Conservation (phyloP, 768 basidiomycete genomes). For the Phlegmacium glaucopus region DNA sequence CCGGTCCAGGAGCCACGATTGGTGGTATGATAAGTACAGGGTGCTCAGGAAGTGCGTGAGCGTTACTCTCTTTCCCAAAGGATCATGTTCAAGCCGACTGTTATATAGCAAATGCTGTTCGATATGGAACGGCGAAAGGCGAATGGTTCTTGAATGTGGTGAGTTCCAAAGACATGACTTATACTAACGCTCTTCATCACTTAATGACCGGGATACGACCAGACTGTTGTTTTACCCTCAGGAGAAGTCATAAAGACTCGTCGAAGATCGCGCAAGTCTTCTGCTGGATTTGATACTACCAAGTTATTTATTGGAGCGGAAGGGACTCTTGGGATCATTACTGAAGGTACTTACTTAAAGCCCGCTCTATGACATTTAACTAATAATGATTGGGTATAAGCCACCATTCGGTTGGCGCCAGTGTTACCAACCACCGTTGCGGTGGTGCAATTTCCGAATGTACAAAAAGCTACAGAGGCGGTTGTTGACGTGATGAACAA, state of each 20-base stretch:
- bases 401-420: slow-evolving; percentile 80
- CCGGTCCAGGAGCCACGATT: slow-evolving; percentile 76
- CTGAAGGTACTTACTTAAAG: slow-evolving; percentile 53
- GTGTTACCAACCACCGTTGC: slow-evolving; percentile 81
- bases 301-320: slow-evolving; percentile 85
- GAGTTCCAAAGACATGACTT: slow-evolving; percentile 5
- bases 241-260: slow-evolving; percentile 93
- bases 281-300: slow-evolving; percentile 83
- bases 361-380: background rate
- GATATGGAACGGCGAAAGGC: slow-evolving; percentile 85
- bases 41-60: slow-evolving; percentile 68
- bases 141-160: slow-evolving; percentile 91
- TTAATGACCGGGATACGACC: background rate
- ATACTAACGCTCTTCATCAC: background rate
- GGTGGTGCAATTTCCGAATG: slow-evolving; percentile 75
- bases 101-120: slow-evolving; percentile 66
- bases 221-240: slow-evolving; percentile 88
- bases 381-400: slow-evolving; percentile 27
- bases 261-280: slow-evolving; percentile 72
- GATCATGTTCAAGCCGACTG: background rate
- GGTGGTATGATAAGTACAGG: slow-evolving; percentile 88
- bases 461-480: slow-evolving; percentile 70
- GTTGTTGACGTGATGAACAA: slow-evolving; percentile 68
- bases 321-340: slow-evolving; percentile 82
- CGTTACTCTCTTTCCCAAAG: background rate